These are phyloP conservation scores for Gaultheria prostrata DNA, from an alignment of 148 eudicot species.

Conservation along the genomic window DNA sequence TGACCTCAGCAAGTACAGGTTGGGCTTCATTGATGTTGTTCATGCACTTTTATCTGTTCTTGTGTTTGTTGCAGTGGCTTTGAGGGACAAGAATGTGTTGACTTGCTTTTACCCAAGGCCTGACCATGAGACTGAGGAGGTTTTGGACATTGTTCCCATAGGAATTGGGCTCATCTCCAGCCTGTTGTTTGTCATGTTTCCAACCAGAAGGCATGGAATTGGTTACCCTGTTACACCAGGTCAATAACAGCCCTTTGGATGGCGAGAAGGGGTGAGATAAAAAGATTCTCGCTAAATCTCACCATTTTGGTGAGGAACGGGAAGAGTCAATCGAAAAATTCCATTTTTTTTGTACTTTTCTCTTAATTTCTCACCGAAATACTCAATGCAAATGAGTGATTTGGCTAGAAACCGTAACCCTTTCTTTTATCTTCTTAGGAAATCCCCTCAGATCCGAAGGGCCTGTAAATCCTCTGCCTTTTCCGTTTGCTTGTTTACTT, in stretches of 20 bases:
- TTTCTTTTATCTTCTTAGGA: too few relatives aligned
- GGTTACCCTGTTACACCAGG: conserved; percentile 30
- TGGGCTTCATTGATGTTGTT: conserved; percentile 22
- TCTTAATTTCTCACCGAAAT: too few relatives aligned
- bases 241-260: too few relatives aligned
- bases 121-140: conserved; percentile 30
- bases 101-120: conserved; percentile 34
- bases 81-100: conserved; percentile 36
- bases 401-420: too few relatives aligned
- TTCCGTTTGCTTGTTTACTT: background rate
- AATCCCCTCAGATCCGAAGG: too few relatives aligned
- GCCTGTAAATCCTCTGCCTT: background rate
- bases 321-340: too few relatives aligned
- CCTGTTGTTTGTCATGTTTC: conserved; percentile 32
- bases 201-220: conserved; percentile 38
- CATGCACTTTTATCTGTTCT: conserved; percentile 29
- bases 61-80: conserved; percentile 34
- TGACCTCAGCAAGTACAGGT: conserved; percentile 25
- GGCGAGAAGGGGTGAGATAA: too few relatives aligned
- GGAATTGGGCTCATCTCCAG: conserved; percentile 36
- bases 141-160: conserved; percentile 27
- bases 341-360: too few relatives aligned
- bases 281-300: too few relatives aligned
- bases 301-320: too few relatives aligned
- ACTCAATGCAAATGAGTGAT: too few relatives aligned